Evolutionary conservation across 345 rosid species (phyloP), one percentile per base, ranked within the genome.

Genomic region (Hirschfeldia incana): DNA sequence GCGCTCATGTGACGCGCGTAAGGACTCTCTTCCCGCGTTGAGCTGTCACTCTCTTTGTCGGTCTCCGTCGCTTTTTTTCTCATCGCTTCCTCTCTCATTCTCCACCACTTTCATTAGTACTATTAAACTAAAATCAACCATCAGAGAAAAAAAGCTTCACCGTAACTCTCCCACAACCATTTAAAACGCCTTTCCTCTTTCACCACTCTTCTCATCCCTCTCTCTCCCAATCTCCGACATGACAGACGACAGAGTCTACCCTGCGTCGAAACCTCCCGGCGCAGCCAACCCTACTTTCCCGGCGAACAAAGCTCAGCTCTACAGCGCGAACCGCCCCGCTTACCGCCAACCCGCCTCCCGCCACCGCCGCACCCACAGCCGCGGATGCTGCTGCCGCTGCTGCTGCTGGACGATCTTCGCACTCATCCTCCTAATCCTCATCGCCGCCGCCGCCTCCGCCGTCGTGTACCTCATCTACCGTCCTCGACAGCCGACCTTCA

Each of bases 401-500:
- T 88, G 87, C 75, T 89, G 88, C 78, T 73, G 89, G 66, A 89
- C 91, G 76, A 37, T 73, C 2, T 83, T 92, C 78, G 39, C 86
- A 6, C 17, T 82, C 26, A 66, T 94, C 65, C 73, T 94, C 74
- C 6, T 76, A 62, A 32, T 94, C 71, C 57, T 92, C 79, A 30
- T 89, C 84, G 85, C 81, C 60, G 85, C 71, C 44, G 91, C 86
- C 73, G 88, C 89, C 1, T 84, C 85, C 0, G 87, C 83, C n/a
- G 65, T 86, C 65, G 2, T 94, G 10, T 94, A 91, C 89, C 73
- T 85, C 60, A 69, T 92, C 57, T 94, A 92, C 89, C 92, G 90
- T 61, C 98, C 97, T 26, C 92, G 86, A 68, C 90, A 86, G 13
- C 97, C 97, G 0, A 17, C 76, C 72, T 91, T 92, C 89, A 21